A percentile compares a stretch with the other conserved stretches of the same genome.
phyloP scores from a whole-genome alignment of 495 filamentous ascomycete species.

The Pyrenula massariospora region DNA sequence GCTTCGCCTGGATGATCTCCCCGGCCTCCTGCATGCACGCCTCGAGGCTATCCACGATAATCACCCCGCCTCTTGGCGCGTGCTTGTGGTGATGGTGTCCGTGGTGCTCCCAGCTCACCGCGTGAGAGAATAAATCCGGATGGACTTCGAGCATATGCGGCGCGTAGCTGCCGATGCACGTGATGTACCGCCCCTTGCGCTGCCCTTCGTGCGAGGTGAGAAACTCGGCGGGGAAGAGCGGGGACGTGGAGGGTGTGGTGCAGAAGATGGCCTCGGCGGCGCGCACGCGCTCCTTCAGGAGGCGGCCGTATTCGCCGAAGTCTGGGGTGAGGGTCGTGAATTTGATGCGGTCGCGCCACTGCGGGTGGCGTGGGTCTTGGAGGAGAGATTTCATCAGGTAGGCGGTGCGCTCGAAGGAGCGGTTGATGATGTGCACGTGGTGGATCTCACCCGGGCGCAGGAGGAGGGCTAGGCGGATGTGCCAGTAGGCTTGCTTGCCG shows the following conservation, averaged over 20 bases:
- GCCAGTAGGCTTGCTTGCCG: constrained; percentile 88
- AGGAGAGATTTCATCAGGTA: constrained; percentile 31
- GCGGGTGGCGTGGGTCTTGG: constrained; percentile 40
- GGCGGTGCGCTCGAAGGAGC: constrained; percentile 50
- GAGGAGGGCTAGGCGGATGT: constrained; percentile 69
- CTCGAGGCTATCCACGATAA: constrained; percentile 74
- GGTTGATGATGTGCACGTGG: constrained; percentile 69
- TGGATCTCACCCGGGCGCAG: constrained; percentile 61
- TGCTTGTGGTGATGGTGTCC: constrained; percentile 58
- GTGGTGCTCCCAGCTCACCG: constrained; percentile 37
- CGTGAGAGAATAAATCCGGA: constrained; percentile 58
- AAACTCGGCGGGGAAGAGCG: constrained; percentile 51
- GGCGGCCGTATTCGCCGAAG: constrained; percentile 57
- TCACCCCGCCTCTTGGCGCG: constrained; percentile 56
- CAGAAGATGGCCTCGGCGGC: constrained; percentile 72
- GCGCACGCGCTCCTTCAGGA: constrained; percentile 54
- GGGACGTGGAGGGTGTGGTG: constrained; percentile 49
- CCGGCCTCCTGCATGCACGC: constrained; percentile 77
- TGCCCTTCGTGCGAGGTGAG: constrained; percentile 59
- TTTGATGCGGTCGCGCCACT: constrained; percentile 45
- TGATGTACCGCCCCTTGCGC: constrained; percentile 64
- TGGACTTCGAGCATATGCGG: constrained; percentile 79
- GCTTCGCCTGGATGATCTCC: constrained; percentile 70
- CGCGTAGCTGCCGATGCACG: constrained; percentile 76
- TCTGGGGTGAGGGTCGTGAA: constrained; percentile 60